Evolutionary conservation across 31 red algal species (phyloP).

Genomic region (Odonthalia washingtoniensis): DNA sequence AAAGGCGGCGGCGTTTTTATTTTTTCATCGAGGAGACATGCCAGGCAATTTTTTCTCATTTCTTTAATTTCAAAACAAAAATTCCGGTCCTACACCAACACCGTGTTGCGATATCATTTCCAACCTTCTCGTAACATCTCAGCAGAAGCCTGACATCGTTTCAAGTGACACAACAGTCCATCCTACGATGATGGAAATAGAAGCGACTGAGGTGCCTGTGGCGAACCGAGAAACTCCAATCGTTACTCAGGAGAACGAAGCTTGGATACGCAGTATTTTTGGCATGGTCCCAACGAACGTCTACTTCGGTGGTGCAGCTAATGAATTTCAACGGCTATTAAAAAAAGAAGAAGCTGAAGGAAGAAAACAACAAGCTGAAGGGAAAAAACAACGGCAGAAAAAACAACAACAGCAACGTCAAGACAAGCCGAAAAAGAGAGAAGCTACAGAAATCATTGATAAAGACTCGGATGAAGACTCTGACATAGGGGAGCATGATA

Average conservation of each 20-base stretch:
- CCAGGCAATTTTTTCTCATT: too few species aligned
- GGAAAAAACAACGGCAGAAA: conserved; percentile 15
- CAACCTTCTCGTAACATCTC: too few species aligned
- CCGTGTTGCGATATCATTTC: too few species aligned
- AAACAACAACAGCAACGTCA: neutral
- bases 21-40: too few species aligned
- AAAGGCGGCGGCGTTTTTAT: too few species aligned
- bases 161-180: too few species aligned
- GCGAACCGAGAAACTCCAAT: too few species aligned
- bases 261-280: conserved; percentile 59
- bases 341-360: conserved; percentile 1
- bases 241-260: conserved; percentile 35
- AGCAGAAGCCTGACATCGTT: too few species aligned
- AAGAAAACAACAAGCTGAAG: conserved; percentile 11
- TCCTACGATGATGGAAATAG: too few species aligned
- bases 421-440: conserved; percentile 20
- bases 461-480: neutral
- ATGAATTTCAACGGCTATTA: conserved; percentile 44
- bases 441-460: neutral
- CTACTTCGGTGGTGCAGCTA: conserved; percentile 41
- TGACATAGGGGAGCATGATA: conserved; percentile 16
- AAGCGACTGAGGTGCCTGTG: too few species aligned
- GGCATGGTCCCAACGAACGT: conserved; percentile 53
- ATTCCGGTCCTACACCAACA: too few species aligned
- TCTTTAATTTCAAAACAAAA: too few species aligned